Base-by-base conservation (phyloP, 495 filamentous ascomycete species). In the Penicillium steckii region DNA sequence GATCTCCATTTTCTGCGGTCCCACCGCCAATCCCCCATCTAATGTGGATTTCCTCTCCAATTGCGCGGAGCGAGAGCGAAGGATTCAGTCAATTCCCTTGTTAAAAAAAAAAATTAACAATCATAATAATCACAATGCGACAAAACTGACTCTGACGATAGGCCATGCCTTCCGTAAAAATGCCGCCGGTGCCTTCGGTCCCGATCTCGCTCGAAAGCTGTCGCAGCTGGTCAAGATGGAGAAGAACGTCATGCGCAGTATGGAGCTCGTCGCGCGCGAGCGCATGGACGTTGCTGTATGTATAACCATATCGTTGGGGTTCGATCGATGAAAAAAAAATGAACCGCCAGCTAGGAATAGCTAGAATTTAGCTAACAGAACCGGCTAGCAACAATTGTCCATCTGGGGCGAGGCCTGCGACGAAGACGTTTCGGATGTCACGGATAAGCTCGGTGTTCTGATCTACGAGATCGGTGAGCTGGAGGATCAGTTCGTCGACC, bases 161-260 rank as follows among this genome's bases (percentile, higher is more conserved):
- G 94, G 93, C 66, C 94, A 97, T 89, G 90, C 87, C 46, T 87
- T 97, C 69, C 90, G 94, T 64, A 89, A 88, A 70, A 89, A 88
- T 48, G 80, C 91, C 45, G 93, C 92, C 50, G 94, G 94, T 51
- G 89, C 91, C 64, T 97, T 95, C 70, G 95, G 94, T 50, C 95
- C 94, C 50, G 94, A 98, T 50, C 86, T 98, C 25, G 87, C 95
- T 47, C 93, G 94, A 80, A 98, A 98, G 83, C 84, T 98, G 49
- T 86, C 92, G 22, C 90, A 95, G 79, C 83, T 98, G 29, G 94
- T 98, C 53, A 97, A 98, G 80, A 97, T 98, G 95, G 94, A 98
- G 77, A 98, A 98, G 87, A 97, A 98, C 65, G 87, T 95, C 42
- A 98, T 98, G 94, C 89, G 94, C 64, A 96, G 91, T 68, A 85